These are phyloP conservation scores for Bruguiera parviflora DNA, from an alignment of 345 rosid genomes.

Conservation along the genomic window DNA sequence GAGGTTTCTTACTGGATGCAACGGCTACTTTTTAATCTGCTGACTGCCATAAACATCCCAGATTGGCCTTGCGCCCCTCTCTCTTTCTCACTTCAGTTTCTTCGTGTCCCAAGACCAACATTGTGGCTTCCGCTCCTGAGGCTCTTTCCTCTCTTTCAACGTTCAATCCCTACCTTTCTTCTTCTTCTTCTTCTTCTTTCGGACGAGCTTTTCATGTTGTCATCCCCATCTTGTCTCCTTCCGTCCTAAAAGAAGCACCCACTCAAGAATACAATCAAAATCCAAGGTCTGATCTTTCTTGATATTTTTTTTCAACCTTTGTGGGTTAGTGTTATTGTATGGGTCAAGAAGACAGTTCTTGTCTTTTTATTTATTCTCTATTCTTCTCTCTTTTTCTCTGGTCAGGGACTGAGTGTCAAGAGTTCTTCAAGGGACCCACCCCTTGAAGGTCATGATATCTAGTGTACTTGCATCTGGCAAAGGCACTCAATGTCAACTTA, in stretches of 20 bases:
- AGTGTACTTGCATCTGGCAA: slow-evolving; percentile 92
- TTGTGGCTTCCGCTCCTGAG: neutral
- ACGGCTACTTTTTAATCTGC: too few relatives aligned
- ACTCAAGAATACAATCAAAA: slow-evolving; percentile 20
- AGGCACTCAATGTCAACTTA: slow-evolving; percentile 87
- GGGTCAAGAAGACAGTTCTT: neutral
- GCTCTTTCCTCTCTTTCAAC: slow-evolving; percentile 16
- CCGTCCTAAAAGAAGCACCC: slow-evolving; percentile 19
- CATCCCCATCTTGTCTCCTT: slow-evolving; percentile 29
- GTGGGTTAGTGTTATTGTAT: neutral
- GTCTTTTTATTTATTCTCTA: neutral
- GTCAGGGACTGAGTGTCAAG: slow-evolving; percentile 41
- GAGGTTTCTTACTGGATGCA: too few relatives aligned
- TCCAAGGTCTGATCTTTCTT: slow-evolving; percentile 30
- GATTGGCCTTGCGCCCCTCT: too few relatives aligned
- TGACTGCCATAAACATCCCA: too few relatives aligned
- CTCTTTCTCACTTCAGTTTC: too few relatives aligned
- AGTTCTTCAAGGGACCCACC: slow-evolving; percentile 60
- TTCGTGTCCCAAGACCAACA: too few relatives aligned
- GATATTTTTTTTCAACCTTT: neutral
- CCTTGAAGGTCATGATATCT: slow-evolving; percentile 83
- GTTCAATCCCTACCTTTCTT: neutral
- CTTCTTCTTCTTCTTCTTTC: neutral
- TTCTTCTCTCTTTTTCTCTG: neutral
- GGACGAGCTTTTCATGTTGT: slow-evolving; percentile 8